Base-by-base conservation (phyloP, 202 grass and related monocot species). In the Setaria italica region DNA sequence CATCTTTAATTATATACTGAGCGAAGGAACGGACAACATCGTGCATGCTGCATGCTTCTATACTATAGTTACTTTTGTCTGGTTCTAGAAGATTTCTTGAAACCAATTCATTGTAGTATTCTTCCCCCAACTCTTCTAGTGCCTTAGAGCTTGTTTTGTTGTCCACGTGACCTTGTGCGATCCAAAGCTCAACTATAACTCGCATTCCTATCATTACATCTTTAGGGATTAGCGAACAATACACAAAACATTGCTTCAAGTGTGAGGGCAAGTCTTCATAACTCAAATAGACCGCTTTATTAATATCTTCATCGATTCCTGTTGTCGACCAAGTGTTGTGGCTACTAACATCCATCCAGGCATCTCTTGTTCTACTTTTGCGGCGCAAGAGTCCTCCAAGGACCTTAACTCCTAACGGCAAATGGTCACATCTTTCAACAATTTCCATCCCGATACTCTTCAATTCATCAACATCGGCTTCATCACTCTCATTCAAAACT, bases 71-170 rank as follows among this genome's bases (percentile, higher is more conserved):
- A 8, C 0, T 0, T 20, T 15, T 1, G 1, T 34, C 0, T 20
- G 30, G n/a, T 42, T 94, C 67, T 19, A 90, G 21, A 19, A 93
- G 56, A 21, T 89, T 93, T 15, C 91, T 83, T 2, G 43, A 5
- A 3, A 85, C 1, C 29, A 93, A 66, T 47, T 90, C 88, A 12
- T 0, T 67, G 30, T 86, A 81, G 19, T 84, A 76, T 0, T 77
- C 47, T 0, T 0, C 0, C 14, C n/a, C 83, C 1, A 78, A 1
- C 11, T 85, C 21, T 60, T 85, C 71, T 55, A 10, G 47, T 12
- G 11, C 0, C 20, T 41, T 41, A 3, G 39, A 41, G 12, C 20
- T 43, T 0, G 4, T 16, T 51, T 17, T 67, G 11, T 48, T 9
- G 0, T 76, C 20, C 41, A 76, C 0, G 2, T 80, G 82, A 1